These are phyloP conservation scores for Fistulifera pelliculosa DNA, from an alignment of 108 stramenopile genomes.

Conservation along the genomic window DNA sequence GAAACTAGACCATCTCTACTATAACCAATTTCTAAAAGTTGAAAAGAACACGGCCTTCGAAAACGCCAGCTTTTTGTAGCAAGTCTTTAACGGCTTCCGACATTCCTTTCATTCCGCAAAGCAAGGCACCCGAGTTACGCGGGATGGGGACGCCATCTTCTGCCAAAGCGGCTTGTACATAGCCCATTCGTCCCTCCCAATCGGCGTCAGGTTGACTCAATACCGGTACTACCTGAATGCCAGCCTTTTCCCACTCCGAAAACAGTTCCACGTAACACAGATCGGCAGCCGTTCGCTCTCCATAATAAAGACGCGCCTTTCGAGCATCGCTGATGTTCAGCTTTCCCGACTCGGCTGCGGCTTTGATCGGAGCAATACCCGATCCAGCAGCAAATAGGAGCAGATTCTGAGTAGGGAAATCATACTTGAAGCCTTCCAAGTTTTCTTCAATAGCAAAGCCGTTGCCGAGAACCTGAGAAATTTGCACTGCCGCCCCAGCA, in stretches of 20 bases:
- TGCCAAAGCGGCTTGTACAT: conserved; percentile 82
- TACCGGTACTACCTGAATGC: conserved; percentile 82
- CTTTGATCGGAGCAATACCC: conserved; percentile 89
- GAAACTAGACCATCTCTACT: too few relatives aligned
- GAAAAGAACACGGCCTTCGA: conserved; percentile 80
- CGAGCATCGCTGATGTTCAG: conserved; percentile 60
- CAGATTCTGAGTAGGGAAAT: conserved; percentile 85
- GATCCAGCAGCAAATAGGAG: conserved; percentile 78
- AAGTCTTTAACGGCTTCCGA: conserved; percentile 76
- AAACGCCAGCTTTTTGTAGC: conserved; percentile 72
- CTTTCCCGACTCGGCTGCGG: conserved; percentile 76
- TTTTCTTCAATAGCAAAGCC: conserved; percentile 83
- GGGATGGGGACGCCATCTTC: conserved; percentile 86
- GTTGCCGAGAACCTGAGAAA: conserved; percentile 81
- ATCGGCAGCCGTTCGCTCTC: conserved; percentile 63
- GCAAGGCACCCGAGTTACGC: conserved; percentile 64
- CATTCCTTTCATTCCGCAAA: conserved; percentile 87
- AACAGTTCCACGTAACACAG: conserved; percentile 76
- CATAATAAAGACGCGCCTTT: conserved; percentile 76
- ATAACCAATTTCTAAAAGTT: conserved; percentile 60
- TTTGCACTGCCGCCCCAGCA: conserved; percentile 33
- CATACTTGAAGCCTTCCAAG: conserved; percentile 81
- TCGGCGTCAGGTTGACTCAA: conserved; percentile 45
- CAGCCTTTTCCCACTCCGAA: conserved; percentile 65
- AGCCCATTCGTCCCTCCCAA: conserved; percentile 80